A percentile compares a stretch with the other conserved stretches of the same genome.
These are phyloP conservation scores for Fusarium hainanense DNA, from an alignment of 2,329 filamentous ascomycete species.

Conservation along the genomic window DNA sequence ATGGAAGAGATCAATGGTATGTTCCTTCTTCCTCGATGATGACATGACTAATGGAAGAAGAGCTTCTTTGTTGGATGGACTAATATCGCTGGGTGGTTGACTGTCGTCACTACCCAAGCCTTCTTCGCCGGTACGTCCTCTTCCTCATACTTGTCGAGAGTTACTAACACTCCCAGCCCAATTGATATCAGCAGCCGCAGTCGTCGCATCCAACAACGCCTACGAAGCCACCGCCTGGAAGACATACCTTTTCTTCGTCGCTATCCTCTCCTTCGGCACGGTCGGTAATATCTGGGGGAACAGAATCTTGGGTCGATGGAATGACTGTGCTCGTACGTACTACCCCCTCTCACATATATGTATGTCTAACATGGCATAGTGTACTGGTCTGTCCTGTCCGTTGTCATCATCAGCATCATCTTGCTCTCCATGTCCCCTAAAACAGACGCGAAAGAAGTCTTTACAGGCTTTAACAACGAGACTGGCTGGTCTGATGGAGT, in stretches of 20 bases:
- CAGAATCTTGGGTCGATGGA: constrained; percentile 55
- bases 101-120: constrained; percentile 55
- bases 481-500: constrained; percentile 60
- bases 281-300: constrained; percentile 53
- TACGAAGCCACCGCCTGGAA: constrained; percentile 54
- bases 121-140: constrained; percentile 54
- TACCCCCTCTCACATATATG: rapidly evolving
- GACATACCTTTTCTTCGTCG: constrained; percentile 57
- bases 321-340: constrained; percentile 52
- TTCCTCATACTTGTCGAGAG: no score
- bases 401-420: constrained; percentile 57
- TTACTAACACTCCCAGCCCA: constrained; percentile 54
- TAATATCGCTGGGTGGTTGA: constrained; percentile 59
- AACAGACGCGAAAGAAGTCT: constrained; percentile 56
- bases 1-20: constrained; percentile 50
- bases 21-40: rapidly evolving
- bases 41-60: constrained; percentile 29
- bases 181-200: constrained; percentile 56
- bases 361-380: constrained; percentile 33
- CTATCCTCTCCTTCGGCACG: constrained; percentile 28
- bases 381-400: constrained; percentile 56
- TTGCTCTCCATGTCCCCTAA: constrained; percentile 55
- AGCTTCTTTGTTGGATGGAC: constrained; percentile 58
- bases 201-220: constrained; percentile 53
- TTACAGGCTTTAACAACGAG: constrained; percentile 56